These are phyloP conservation scores for Eimeria falciformis DNA, from an alignment of 169 alveolate genomes.

Conservation along the genomic window DNA sequence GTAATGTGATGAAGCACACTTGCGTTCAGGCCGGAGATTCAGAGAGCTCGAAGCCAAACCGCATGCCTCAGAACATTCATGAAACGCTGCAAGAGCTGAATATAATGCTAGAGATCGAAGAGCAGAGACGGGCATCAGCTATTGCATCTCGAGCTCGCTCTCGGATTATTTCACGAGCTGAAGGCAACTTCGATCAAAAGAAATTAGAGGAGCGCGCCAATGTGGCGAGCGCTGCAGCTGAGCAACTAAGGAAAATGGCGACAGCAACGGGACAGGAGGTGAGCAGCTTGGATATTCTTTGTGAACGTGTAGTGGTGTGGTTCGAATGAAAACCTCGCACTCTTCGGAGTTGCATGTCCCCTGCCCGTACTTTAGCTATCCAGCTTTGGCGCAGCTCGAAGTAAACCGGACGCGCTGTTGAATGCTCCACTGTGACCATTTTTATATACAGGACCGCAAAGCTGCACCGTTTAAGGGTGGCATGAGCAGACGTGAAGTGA, in stretches of 20 bases:
- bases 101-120: slow-evolving; percentile 8
- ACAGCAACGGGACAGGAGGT: neutral
- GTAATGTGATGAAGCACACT: too few species aligned
- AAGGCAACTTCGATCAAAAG: neutral
- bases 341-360: too few species aligned
- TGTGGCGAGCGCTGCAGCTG: slow-evolving; percentile 45
- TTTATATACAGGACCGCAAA: too few species aligned
- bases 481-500: too few species aligned
- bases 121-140: slow-evolving; percentile 41
- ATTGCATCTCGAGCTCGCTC: slow-evolving; percentile 53
- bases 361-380: too few species aligned
- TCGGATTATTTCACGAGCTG: slow-evolving; percentile 20
- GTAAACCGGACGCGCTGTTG: too few species aligned
- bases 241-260: slow-evolving; percentile 31
- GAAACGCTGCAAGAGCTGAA: slow-evolving; percentile 19
- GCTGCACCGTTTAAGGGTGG: too few species aligned
- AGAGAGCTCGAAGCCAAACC: neutral
- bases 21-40: neutral
- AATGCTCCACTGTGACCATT: too few species aligned
- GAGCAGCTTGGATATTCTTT: too few species aligned
- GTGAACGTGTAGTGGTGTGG: too few species aligned
- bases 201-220: neutral
- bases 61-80: slow-evolving; percentile 35
- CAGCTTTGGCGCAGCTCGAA: too few species aligned
- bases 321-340: too few species aligned